These are phyloP conservation scores for Phyllostachys edulis DNA, from an alignment of 176 grass and related monocot genomes.

Conservation along the genomic window DNA sequence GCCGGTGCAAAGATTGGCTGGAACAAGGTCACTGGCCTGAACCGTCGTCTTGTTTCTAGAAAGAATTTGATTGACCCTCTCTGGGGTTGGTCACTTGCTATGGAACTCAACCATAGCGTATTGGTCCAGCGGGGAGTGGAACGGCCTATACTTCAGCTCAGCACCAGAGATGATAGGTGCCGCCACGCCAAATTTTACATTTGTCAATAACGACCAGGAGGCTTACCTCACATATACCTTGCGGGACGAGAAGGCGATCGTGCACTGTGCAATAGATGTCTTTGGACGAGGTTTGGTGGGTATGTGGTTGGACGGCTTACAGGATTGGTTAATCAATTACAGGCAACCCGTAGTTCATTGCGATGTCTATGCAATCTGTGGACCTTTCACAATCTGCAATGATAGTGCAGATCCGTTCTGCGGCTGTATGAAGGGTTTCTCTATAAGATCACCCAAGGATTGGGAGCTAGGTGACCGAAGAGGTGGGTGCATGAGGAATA, in stretches of 20 bases:
- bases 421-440: constrained; percentile 55
- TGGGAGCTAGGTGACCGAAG: constrained; percentile 47
- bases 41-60: too few species aligned
- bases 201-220: constrained; percentile 14
- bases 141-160: constrained; percentile 34
- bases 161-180: constrained; percentile 21
- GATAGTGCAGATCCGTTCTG: constrained; percentile 8
- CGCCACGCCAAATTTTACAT: neutral
- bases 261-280: constrained; percentile 14
- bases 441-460: constrained; percentile 9
- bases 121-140: constrained; percentile 47
- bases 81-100: neutral
- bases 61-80: too few species aligned
- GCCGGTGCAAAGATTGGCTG: too few species aligned
- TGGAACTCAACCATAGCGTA: neutral
- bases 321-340: neutral
- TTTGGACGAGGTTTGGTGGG: constrained; percentile 17
- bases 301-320: too few species aligned
- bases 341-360: neutral
- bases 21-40: too few species aligned
- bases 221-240: constrained; percentile 37
- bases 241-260: neutral
- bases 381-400: too few species aligned
- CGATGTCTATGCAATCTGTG: too few species aligned
- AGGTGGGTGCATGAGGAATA: constrained; percentile 50